Conservation (phyloP, 169 alveolate species). For the Plasmodium gonderi region DNA sequence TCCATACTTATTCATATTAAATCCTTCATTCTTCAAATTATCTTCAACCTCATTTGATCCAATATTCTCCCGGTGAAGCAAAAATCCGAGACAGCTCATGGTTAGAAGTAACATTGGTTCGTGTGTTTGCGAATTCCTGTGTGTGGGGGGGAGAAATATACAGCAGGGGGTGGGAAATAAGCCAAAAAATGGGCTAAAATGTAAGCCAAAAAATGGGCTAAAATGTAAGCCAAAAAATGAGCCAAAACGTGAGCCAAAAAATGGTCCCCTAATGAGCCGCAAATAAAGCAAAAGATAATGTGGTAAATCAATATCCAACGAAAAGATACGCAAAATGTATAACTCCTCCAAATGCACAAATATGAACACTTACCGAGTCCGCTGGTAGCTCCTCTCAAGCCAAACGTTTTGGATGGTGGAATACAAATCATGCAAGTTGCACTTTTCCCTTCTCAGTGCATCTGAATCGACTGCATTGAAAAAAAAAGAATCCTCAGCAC, state of each 20-base stretch:
- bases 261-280: no score
- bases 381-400: neutral
- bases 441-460: conserved; percentile 4
- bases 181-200: neutral
- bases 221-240: no score
- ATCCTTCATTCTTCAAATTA: neutral
- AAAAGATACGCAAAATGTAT: neutral
- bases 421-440: neutral
- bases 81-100: conserved; percentile 16
- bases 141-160: no score
- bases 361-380: neutral
- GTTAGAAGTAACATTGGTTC: conserved; percentile 40
- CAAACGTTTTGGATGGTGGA: neutral
- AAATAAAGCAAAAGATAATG: no score
- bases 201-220: neutral
- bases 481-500: neutral
- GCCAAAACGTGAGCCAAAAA: no score
- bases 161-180: neutral
- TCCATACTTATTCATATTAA: conserved; percentile 26
- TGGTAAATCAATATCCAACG: neutral
- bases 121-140: conserved; percentile 4
- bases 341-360: neutral
- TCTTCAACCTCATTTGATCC: neutral
- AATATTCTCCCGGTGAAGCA: conserved; percentile 5
- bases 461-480: neutral